Base-by-base conservation (phyloP, 2,329 filamentous ascomycete genomes). In the Colletotrichum theobromicola region DNA sequence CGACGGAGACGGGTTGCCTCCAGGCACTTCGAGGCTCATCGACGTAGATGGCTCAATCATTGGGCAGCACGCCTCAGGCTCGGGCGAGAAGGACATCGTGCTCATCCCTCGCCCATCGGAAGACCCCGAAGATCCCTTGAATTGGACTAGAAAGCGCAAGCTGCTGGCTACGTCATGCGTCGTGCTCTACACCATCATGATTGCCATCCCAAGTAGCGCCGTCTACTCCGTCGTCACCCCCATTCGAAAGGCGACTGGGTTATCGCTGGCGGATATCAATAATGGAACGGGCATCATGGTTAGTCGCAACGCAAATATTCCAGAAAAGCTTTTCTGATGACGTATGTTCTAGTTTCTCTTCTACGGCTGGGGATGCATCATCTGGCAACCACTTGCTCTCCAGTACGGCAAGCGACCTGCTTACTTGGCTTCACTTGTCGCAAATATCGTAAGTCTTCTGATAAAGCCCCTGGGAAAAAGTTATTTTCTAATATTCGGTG, bases 311-410 rank as follows among this genome's bases (percentile, higher is more conserved):
- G 42, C 7, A 2, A n/a, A 3, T n/a, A 7, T 16, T 21, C 5
- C 2, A 6, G 9, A 1, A 15, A 4, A 34, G 10, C 4, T 0
- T n/a, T 61, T 30, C 57, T 61, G 18, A 61, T 71, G 73, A 66
- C 12, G 1, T 55, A 21, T 21, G 4, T 18, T 9, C 4, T 7
- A 72, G 70, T 86, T 85, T 35, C 78, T 88, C 3, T 80, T 88
- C n/a, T 77, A 86, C 1, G 87, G 87, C 3, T 87, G 84, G 83
- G 82, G 84, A 1, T 79, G 85, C 28, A 76, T 88, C 8, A 84
- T 88, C 70, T 88, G 86, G 86, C 86, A 88, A 75, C 86, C 87
- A 1, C 82, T 88, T 18, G 85, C 87, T 0, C 78, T 87, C 15
- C 83, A 85, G 58, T 88, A 87, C 68, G 87, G 87, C 66, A 87